These are phyloP conservation scores for Gossypium australe DNA, from an alignment of 345 rosid species.

Conservation along the genomic window DNA sequence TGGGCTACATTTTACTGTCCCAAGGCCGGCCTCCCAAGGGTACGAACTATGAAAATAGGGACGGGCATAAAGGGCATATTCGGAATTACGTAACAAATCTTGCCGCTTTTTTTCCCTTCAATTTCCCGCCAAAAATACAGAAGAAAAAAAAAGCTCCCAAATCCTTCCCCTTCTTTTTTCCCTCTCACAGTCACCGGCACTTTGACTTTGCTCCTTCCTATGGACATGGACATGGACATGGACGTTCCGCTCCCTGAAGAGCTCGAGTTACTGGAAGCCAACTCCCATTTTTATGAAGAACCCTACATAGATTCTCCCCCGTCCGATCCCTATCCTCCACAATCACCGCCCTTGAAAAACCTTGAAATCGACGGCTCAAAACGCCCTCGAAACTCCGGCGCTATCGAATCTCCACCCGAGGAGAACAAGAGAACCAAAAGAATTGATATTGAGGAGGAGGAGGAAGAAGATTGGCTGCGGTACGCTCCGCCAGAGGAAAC, in stretches of 20 bases:
- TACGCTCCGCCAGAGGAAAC: slow-evolving; percentile 38
- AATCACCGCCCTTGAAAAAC: slow-evolving; percentile 13
- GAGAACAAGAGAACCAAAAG: slow-evolving; percentile 53
- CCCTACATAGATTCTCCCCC: slow-evolving; percentile 30
- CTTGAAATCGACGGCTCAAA: slow-evolving; percentile 32
- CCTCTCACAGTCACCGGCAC: not conserved
- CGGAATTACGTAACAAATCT: not conserved
- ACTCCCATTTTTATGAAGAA: slow-evolving; percentile 46
- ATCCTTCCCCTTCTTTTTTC: not conserved
- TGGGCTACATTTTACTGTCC: too few relatives aligned
- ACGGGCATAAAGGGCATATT: not conserved
- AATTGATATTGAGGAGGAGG: slow-evolving; percentile 10
- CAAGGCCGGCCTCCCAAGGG: too few relatives aligned
- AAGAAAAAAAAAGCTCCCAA: too few relatives aligned
- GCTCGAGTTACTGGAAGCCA: slow-evolving; percentile 85
- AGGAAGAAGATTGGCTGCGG: slow-evolving; percentile 65
- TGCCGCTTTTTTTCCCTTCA: not conserved
- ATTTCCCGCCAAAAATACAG: slow-evolving; percentile 3
- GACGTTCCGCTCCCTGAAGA: slow-evolving; percentile 73
- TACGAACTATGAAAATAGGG: too few relatives aligned
- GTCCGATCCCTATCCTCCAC: slow-evolving; percentile 22
- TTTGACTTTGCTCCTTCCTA: slow-evolving; percentile 6
- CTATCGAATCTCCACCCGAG: slow-evolving; percentile 14
- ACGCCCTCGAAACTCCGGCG: slow-evolving; percentile 35
- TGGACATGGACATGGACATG: slow-evolving; percentile 38